Evolutionary conservation across 495 filamentous ascomycete genomes (phyloP), one percentile per base, ranked within the genome.

Genomic region (Xylaria longipes): DNA sequence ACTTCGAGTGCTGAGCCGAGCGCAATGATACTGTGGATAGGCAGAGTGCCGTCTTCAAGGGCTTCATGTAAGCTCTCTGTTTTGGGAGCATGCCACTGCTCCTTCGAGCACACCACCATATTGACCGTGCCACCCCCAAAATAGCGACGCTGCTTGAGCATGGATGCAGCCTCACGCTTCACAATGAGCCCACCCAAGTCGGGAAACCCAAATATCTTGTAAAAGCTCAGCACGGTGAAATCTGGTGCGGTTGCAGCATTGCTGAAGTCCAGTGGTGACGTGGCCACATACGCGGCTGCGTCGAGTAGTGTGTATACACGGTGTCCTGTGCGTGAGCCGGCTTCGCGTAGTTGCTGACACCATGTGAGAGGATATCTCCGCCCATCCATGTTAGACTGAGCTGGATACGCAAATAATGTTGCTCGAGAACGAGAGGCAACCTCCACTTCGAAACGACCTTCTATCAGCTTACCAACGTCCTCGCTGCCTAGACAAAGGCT

Each of bases 111-210:
- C 15, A 86, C 76, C 17, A 89, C 85, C 87, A 96, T 92, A 72
- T 97, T 94, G 1, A 97, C 95, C 0, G 95, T 98, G 7, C 95
- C 95, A n/a, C 95, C 95, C 2, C 95, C 95, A 78, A 98, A 98
- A 76, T 95, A 98, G 73, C 81, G 87, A 54, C 94, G 88, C 31
- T 84, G 82, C 48, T 82, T 79, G 52, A 97, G 88, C 1, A 92
- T 82, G 29, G 82, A 76, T 1, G 85, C 89, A n/a, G 91, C 86
- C 43, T 85, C 84, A 71, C 94, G 93, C 52, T 91, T 87, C 11
- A 98, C 91, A 65, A 98, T 91, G 78, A 98, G 82, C 5, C 91
- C 95, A 8, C 95, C 95, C 0, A 98, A 82, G 76, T 98, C 93
- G 0, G 95, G 95, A 75, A 97, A 97, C 5, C 95, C 95, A 78